Percentiles rank a stretch among this genome's conserved stretches.
Conservation (phyloP, 495 filamentous ascomycete genomes). For the Xylaria cubensis region DNA sequence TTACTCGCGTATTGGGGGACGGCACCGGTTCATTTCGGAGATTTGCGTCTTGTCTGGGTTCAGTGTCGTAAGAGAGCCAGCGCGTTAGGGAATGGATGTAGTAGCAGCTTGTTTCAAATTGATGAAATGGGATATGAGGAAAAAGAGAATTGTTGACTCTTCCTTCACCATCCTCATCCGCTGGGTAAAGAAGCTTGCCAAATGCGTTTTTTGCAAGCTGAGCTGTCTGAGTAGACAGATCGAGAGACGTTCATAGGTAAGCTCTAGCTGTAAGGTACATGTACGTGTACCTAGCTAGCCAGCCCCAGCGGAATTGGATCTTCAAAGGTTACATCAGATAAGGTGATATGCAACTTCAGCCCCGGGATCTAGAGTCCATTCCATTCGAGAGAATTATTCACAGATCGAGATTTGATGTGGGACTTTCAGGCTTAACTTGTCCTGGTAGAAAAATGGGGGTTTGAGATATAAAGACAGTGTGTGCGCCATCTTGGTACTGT, state of each 20-base stretch:
- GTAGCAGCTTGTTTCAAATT: neutral
- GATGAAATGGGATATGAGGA: no score
- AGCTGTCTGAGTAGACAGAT: neutral
- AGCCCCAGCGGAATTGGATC: no score
- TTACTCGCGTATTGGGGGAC: neutral
- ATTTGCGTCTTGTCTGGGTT: neutral
- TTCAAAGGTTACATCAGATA: neutral
- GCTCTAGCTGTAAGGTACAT: neutral
- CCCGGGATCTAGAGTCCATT: neutral
- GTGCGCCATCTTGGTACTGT: neutral
- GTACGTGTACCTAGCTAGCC: no score
- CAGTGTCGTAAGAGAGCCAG: neutral
- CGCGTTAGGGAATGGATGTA: neutral
- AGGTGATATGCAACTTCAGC: neutral
- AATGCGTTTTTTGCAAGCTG: neutral
- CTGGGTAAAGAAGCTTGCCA: neutral
- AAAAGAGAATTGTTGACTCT: neutral
- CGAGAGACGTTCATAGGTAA: neutral
- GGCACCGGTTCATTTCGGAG: slow-evolving; percentile 24
- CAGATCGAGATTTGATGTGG: neutral
- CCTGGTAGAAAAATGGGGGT: neutral
- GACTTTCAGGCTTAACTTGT: neutral
- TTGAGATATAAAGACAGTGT: neutral
- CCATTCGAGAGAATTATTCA: slow-evolving; percentile 1
- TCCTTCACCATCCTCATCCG: neutral